phyloP scores from a whole-genome alignment of 352 stramenopile genomes.

The Globisporangium mamillatum region DNA sequence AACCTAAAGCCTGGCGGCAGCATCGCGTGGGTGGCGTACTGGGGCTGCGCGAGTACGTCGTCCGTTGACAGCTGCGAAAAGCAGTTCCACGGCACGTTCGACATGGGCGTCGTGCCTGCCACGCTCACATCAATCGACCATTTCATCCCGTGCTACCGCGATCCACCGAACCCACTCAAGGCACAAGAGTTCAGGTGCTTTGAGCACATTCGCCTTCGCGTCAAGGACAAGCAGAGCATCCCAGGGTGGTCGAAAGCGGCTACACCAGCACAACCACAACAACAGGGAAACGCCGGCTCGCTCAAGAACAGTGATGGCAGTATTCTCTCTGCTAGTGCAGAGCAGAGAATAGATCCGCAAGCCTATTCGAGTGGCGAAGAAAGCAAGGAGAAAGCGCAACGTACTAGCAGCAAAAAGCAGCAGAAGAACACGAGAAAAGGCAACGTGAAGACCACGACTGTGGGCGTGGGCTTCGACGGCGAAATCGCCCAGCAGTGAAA shows the following conservation, averaged over 20 bases:
- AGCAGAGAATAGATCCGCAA: conserved; percentile 7
- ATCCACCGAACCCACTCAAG: conserved; percentile 72
- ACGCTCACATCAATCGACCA: conserved; percentile 75
- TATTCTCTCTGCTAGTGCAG: not conserved
- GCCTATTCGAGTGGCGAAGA: not conserved
- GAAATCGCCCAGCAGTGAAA: conserved; percentile 3
- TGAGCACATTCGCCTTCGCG: conserved; percentile 58
- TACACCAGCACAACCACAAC: not conserved
- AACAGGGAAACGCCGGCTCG: not conserved
- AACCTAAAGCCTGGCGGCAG: conserved; percentile 74
- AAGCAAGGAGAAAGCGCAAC: not conserved
- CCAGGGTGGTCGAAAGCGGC: conserved; percentile 59
- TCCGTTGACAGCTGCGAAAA: conserved; percentile 65
- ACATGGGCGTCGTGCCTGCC: conserved; percentile 58
- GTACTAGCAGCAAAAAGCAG: not conserved
- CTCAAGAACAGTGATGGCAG: not conserved
- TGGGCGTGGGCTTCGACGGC: conserved; percentile 3
- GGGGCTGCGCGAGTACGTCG: conserved; percentile 65
- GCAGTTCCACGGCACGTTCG: conserved; percentile 63
- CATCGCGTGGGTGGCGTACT: conserved; percentile 78
- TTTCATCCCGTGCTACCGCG: conserved; percentile 85
- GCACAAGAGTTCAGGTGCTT: conserved; percentile 72
- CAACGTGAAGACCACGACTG: conserved; percentile 5
- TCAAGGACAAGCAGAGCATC: conserved; percentile 80
- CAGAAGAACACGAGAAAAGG: conserved; percentile 8